These are phyloP conservation scores for Tetradesmus lagerheimii DNA, from an alignment of 139 green algal genomes.

Conservation along the genomic window DNA sequence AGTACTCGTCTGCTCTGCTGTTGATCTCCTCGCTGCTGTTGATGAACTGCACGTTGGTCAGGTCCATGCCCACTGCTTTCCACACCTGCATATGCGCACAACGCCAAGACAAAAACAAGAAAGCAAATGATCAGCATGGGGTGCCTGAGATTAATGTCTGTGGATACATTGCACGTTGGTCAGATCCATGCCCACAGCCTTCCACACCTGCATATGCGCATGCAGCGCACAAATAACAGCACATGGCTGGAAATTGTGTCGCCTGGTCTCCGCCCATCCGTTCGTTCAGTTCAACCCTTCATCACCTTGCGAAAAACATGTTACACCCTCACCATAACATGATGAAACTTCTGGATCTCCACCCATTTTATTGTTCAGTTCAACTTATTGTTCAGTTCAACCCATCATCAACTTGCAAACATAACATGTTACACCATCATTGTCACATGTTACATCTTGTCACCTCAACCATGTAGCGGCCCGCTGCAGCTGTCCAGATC, in stretches of 20 bases:
- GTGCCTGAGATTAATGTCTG: constrained; percentile 67
- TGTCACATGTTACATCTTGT: constrained; percentile 36
- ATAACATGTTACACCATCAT: constrained; percentile 26
- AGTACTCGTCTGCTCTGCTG: constrained; percentile 85
- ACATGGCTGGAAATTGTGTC: no score
- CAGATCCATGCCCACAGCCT: constrained; percentile 98
- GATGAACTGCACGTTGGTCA: constrained; percentile 88
- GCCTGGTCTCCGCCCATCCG: no score
- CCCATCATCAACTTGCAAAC: no score
- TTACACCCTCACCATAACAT: no score
- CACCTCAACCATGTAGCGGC: constrained; percentile 96
- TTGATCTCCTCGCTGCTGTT: constrained; percentile 83
- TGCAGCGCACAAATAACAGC: constrained; percentile 2
- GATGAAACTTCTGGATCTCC: no score
- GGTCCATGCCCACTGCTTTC: constrained; percentile 98
- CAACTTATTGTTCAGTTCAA: no score
- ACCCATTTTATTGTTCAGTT: no score
- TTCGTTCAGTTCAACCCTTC: no score
- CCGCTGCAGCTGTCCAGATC: constrained; percentile 93
- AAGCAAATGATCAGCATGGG: background rate
- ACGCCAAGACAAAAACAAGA: background rate
- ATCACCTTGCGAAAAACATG: no score
- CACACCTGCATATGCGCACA: constrained; percentile 81
- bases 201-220: constrained; percentile 87
- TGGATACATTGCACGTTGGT: constrained; percentile 86